phyloP scores from a whole-genome alignment of 2,329 filamentous ascomycete species.

The Xylaria sp. region DNA sequence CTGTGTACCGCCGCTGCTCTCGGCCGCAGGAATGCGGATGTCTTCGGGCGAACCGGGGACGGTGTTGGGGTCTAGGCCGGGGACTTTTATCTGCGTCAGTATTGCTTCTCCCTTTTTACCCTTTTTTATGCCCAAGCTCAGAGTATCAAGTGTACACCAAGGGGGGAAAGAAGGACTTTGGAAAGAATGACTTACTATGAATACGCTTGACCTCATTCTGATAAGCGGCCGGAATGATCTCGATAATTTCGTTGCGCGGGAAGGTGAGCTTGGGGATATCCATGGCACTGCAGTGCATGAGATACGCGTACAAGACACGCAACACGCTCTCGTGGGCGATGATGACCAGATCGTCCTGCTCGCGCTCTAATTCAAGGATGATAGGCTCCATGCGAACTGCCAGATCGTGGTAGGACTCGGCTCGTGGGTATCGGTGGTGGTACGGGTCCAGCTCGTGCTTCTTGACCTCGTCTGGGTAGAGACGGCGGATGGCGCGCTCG shows the following conservation, averaged over 20 bases:
- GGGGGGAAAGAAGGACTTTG: background rate
- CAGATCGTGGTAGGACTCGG: conserved; percentile 97
- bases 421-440: conserved; percentile 90
- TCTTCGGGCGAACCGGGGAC: conserved; percentile 76
- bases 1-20: conserved; percentile 32
- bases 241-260: conserved; percentile 94
- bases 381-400: conserved; percentile 97
- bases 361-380: conserved; percentile 92
- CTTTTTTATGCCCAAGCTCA: background rate
- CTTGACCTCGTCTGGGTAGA: conserved; percentile 84
- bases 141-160: background rate
- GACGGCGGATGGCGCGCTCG: conserved; percentile 69
- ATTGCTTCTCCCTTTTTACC: background rate
- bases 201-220: conserved; percentile 94
- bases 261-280: conserved; percentile 92
- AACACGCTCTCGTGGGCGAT: conserved; percentile 98
- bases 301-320: conserved; percentile 90
- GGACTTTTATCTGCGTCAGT: conserved; percentile 40
- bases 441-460: conserved; percentile 95
- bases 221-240: conserved; percentile 96
- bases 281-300: conserved; percentile 96
- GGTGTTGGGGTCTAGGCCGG: conserved; percentile 58
- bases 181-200: conserved; percentile 43
- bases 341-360: conserved; percentile 95
- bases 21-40: conserved; percentile 68